Percentiles rank a stretch among this genome's conserved stretches.
Evolutionary conservation across 2,329 filamentous ascomycete genomes (phyloP).

Genomic region (Cordyceps fumosorosea): DNA sequence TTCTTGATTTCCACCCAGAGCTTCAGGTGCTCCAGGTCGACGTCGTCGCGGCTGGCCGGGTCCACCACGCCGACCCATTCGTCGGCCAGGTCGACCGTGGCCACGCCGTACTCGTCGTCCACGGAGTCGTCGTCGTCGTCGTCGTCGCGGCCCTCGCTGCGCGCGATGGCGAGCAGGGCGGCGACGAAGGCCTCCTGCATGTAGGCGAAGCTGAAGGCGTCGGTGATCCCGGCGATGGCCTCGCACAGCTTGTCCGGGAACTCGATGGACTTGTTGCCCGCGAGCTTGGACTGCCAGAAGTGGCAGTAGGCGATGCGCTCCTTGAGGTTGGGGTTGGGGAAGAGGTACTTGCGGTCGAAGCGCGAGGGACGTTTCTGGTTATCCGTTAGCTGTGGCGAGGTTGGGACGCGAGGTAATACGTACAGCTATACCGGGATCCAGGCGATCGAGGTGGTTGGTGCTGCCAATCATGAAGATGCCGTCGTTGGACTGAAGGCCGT

Average conservation of each 20-base stretch:
- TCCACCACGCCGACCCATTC: slow-evolving; percentile 32
- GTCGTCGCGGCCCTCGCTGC: slow-evolving; percentile 15
- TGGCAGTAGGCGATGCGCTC: slow-evolving; percentile 54
- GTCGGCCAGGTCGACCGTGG: slow-evolving; percentile 25
- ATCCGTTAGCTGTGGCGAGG: background rate
- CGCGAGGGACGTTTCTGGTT: slow-evolving; percentile 54
- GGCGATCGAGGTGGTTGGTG: slow-evolving; percentile 58
- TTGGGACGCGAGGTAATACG: slow-evolving; percentile 16
- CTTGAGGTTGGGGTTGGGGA: slow-evolving; percentile 48
- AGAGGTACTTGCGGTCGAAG: slow-evolving; percentile 62
- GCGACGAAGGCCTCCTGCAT: slow-evolving; percentile 65
- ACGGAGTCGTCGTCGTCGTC: slow-evolving; percentile 20
- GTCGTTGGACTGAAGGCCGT: slow-evolving; percentile 62
- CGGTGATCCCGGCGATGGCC: slow-evolving; percentile 55
- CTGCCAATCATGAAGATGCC: slow-evolving; percentile 64
- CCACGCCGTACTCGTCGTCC: slow-evolving; percentile 21
- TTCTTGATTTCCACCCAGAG: slow-evolving; percentile 58
- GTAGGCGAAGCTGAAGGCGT: slow-evolving; percentile 63
- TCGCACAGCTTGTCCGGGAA: slow-evolving; percentile 53
- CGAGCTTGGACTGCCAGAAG: slow-evolving; percentile 55
- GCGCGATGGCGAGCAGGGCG: slow-evolving; percentile 52
- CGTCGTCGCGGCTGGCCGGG: slow-evolving; percentile 24
- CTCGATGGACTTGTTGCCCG: slow-evolving; percentile 49
- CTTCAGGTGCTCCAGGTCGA: slow-evolving; percentile 42
- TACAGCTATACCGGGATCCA: slow-evolving; percentile 59